Evolutionary conservation across 2,329 filamentous ascomycete genomes (phyloP).

Genomic region (Neonectria ditissima): DNA sequence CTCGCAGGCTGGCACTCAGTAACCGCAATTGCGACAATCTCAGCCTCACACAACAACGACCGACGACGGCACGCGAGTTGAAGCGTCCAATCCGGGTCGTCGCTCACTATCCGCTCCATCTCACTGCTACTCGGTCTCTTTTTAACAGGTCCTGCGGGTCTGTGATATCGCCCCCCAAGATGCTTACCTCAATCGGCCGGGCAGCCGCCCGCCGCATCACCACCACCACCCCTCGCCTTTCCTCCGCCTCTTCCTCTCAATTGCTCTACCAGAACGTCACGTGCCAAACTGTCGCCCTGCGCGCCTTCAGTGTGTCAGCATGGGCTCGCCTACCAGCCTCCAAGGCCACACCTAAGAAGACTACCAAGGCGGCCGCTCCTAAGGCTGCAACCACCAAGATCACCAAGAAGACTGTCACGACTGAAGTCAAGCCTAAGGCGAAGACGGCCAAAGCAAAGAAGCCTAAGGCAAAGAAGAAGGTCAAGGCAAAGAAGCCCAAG

Average conservation of each 20-base stretch:
- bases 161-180: constrained; percentile 38
- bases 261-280: constrained; percentile 36
- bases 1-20: constrained; percentile 17
- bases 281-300: constrained; percentile 37
- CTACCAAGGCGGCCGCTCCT: constrained; percentile 37
- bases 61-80: constrained; percentile 28
- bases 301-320: constrained; percentile 49
- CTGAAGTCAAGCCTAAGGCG: constrained; percentile 21
- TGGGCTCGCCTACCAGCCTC: constrained; percentile 42
- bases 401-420: constrained; percentile 14
- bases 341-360: constrained; percentile 32
- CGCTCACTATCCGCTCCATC: neutral
- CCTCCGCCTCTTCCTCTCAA: constrained; percentile 39
- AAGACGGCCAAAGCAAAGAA: constrained; percentile 40
- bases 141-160: neutral
- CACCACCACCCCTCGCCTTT: constrained; percentile 33
- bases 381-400: constrained; percentile 29
- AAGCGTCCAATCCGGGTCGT: constrained; percentile 11
- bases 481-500: constrained; percentile 45
- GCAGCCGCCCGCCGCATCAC: constrained; percentile 52
- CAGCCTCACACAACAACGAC: constrained; percentile 6
- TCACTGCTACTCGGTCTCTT: neutral
- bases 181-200: constrained; percentile 58
- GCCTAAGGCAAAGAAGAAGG: constrained; percentile 46
- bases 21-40: constrained; percentile 10